Conservation (phyloP, 495 filamentous ascomycete species). For the Diplogelasinospora grovesii region DNA sequence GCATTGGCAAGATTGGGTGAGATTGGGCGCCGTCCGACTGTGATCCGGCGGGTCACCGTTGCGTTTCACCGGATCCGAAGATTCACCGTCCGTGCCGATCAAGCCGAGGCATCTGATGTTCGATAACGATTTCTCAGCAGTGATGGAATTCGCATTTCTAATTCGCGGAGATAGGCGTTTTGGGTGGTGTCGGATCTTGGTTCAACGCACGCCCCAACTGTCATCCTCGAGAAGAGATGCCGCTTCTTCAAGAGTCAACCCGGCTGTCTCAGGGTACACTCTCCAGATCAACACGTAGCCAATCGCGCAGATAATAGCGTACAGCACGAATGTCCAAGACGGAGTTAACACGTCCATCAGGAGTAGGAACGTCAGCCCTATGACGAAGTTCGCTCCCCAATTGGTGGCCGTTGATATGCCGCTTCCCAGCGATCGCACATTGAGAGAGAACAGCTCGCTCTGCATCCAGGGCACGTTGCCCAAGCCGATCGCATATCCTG, state of each 20-base stretch:
- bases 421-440: slow-evolving; percentile 74
- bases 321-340: slow-evolving; percentile 70
- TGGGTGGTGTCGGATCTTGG: too few relatives aligned
- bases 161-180: too few relatives aligned
- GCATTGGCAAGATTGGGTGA: too few relatives aligned
- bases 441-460: slow-evolving; percentile 80
- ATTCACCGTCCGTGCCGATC: too few relatives aligned
- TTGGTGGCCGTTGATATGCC: slow-evolving; percentile 81
- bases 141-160: too few relatives aligned
- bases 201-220: slow-evolving; percentile 61
- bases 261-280: slow-evolving; percentile 82
- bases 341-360: slow-evolving; percentile 75
- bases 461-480: slow-evolving; percentile 94
- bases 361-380: slow-evolving; percentile 79
- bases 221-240: slow-evolving; percentile 63
- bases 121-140: too few relatives aligned
- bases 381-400: slow-evolving; percentile 82
- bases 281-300: slow-evolving; percentile 62
- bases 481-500: slow-evolving; percentile 78
- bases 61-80: too few relatives aligned
- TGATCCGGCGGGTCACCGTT: too few relatives aligned
- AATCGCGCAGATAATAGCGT: slow-evolving; percentile 59
- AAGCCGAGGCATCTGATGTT: too few relatives aligned
- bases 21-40: too few relatives aligned
- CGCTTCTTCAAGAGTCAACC: slow-evolving; percentile 75